phyloP scores from a whole-genome alignment of 2,329 filamentous ascomycete species.

The Chalara sp. region DNA sequence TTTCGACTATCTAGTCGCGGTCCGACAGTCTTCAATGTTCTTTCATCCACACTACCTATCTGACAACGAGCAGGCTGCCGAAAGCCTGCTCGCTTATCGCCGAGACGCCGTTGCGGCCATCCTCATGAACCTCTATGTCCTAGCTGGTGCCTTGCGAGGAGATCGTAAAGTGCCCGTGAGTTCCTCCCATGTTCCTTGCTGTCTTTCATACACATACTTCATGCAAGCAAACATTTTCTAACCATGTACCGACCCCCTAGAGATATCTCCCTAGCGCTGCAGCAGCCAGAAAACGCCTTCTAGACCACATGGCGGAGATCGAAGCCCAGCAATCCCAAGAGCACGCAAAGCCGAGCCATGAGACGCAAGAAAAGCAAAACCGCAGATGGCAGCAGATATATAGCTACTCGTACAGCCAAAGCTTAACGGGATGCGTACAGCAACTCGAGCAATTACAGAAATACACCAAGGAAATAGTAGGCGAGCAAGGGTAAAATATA shows the following conservation, averaged over 20 bases:
- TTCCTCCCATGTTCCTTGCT: background rate
- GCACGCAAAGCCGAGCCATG: conserved; percentile 1
- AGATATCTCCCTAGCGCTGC: conserved; percentile 51
- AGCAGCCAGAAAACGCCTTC: conserved; percentile 42
- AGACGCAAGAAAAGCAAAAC: conserved; percentile 20
- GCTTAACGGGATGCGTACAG: conserved; percentile 44
- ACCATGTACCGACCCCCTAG: conserved; percentile 7
- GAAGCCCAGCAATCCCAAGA: conserved; percentile 30
- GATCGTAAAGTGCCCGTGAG: conserved; percentile 39
- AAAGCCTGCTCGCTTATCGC: conserved; percentile 42
- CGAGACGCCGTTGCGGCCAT: conserved; percentile 52
- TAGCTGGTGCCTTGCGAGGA: conserved; percentile 47
- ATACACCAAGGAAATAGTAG: conserved; percentile 51
- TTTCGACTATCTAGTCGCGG: conserved; percentile 51
- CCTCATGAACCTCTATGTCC: conserved; percentile 50
- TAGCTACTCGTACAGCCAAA: conserved; percentile 46
- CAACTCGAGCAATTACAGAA: conserved; percentile 47
- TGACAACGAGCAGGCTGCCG: conserved; percentile 41
- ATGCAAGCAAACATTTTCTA: background rate
- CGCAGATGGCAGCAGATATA: conserved; percentile 51
- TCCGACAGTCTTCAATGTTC: conserved; percentile 51
- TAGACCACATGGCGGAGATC: conserved; percentile 43
- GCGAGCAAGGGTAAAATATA: conserved; percentile 38
- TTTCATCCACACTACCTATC: conserved; percentile 47
- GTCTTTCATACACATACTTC: background rate